Base-by-base conservation (phyloP, 495 filamentous ascomycete genomes). In the Tuber microsphaerosporum region DNA sequence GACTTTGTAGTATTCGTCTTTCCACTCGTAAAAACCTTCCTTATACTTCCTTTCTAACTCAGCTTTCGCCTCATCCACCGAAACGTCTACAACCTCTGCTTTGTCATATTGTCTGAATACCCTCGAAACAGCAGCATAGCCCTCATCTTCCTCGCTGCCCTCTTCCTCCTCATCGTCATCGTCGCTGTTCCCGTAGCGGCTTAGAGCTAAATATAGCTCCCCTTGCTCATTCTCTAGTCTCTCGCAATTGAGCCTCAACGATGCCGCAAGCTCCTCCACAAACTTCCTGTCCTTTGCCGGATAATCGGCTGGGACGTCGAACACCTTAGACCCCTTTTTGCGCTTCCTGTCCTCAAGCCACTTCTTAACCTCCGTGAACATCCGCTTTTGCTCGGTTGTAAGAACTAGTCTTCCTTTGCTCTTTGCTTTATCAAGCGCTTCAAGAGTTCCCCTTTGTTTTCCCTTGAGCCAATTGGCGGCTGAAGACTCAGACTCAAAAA, bases 281-380 rank as follows among this genome's bases (percentile, higher is more conserved):
- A 98, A 98, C 83, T 92, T 93, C 65, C 95, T 91, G 82, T 99
- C 95, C 26, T 89, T 89, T 70, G 96, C 96, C 45, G 92, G 90
- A 74, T 97, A 86, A 6, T 88, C 87, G 12, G 88, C 82, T 26
- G 93, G 89, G 41, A 99, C 88, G 84, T 97, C 89, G 74, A 97
- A 87, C 20, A 84, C 73, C 22, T 84, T 82, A 19, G 81, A 81
- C 4, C 84, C 84, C 71, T 85, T 85, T 56, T 73, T 73, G 31
- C 71, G 68, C 22, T 73, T 48, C 31, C 34, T 74, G 31, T 70
- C 73, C 61, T 83, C 75, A 3, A 83, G 31, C 81, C 79, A 98
- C 76, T 89, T 91, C 82, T 93, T 93, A 76, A 98, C 89, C 72
- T 88, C 85, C 83, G 91, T 92, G 85, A 94, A 94, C 34, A 97